Evolutionary conservation across 768 basidiomycete species (phyloP), one percentile per base, ranked within the genome.

Genomic region (Ramaria rubella): DNA sequence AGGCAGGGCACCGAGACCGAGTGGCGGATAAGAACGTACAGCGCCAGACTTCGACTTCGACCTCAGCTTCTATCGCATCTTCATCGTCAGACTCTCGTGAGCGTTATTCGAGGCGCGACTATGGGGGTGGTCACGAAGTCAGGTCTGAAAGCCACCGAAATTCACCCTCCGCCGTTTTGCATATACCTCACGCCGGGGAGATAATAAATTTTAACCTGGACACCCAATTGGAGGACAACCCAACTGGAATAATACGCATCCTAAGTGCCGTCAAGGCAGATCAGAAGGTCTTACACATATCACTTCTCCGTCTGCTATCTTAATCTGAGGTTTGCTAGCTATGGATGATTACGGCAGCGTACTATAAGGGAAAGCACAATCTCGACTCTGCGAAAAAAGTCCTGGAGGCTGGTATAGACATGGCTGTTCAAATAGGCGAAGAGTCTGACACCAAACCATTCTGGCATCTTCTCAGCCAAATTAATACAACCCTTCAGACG

Each of bases 271-370:
- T 48, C 27, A 48, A 56, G 30, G 55, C 55, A 24, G 42, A 45
- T 30, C 55, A 56, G 46, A 45, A 56, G 55, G 55, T 56, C 24
- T 51, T 30, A 33, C 23, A 48, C 29, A 15, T 51, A 14, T 31
- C 17, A 14, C 72, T 56, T 58, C 66, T 4, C 73, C 77, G 2
- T 66, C 68, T 5, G 74, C 75, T 44, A 80, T 79, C 59, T 23
- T 51, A 36, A 51, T 14, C 49, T 26, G 26, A 24, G 11, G 24
- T 31, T 36, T 2, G 17, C 17, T 78, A 73, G 27, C 78, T 72
- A 58, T 84, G 81, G 79, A 77, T 83, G 73, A 69, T 76, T 12
- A 77, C 80, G 17, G 81, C 69, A 5, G 79, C 75, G 1, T 71
- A 74, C 60, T 83, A 82, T 67, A 77, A 81, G 48, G 70, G 79